Evolutionary conservation across 2,329 filamentous ascomycete genomes (phyloP), one percentile per base, ranked within the genome.

Genomic region (Colletotrichum sp.): DNA sequence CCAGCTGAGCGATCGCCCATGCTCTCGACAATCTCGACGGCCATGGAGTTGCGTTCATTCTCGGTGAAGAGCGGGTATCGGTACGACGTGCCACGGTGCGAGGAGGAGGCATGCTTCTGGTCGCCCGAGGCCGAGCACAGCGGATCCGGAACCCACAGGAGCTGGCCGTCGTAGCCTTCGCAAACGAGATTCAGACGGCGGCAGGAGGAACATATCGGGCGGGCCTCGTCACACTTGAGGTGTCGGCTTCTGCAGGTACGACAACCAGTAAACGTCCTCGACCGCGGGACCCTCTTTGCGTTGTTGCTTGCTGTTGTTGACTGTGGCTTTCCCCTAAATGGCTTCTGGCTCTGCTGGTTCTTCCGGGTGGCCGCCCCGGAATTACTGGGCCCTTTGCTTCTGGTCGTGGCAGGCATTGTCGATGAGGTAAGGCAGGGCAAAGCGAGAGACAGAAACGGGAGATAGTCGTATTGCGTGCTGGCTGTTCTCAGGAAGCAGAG

Each of bases 41-140:
- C 85, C 84, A 86, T 85, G 8, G 68, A 74, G 57, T 78, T 76
- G 15, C 84, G 80, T 71, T 83, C 81, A 32, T 79, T 74, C 77
- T 83, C 85, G n/a, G 85, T 85, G 75, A 87, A 86, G 21, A 88
- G 80, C 44, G 86, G 86, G 68, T 86, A 85, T 52, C 87, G 84
- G 76, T 85, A 88, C 32, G 81, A 79, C 52, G 79, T 28, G 65
- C 76, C 71, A 12, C 77, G 77, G 26, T 78, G 77, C 6, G 60
- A 70, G 2, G 57, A 64, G 26, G 66, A 66, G 18, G 63, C 34
- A 32, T 49, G 34, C 65, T 52, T 62, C 52, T 68, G 30, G 16
- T 66, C 63, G 28, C 28, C 21, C 28, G 63, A 7, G 34, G 39
- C 32, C 64, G 64, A 32, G 68, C 71, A 70, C 80, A 82, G 64